phyloP scores from a whole-genome alignment of 768 basidiomycete genomes.

The Kwoniella bestiolae region DNA sequence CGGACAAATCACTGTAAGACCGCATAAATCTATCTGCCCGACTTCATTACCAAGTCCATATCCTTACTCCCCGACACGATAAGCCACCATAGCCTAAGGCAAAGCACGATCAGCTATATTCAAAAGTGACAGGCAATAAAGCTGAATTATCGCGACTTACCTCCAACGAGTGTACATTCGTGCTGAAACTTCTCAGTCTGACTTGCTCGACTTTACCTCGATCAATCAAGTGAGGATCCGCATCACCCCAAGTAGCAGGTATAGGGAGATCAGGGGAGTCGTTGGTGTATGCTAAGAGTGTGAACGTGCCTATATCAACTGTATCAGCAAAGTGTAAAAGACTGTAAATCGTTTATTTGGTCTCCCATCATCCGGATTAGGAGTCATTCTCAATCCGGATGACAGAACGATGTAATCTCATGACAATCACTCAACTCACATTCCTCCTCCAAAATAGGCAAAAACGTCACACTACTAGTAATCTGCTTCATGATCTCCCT shows the following conservation, averaged over 20 bases:
- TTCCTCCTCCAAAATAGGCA: slow-evolving; percentile 87
- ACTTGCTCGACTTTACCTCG: slow-evolving; percentile 74
- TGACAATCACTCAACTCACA: slow-evolving; percentile 55
- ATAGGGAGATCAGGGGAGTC: slow-evolving; percentile 79
- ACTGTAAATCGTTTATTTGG: no score
- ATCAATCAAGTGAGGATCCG: slow-evolving; percentile 88
- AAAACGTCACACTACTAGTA: slow-evolving; percentile 92
- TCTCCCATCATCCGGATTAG: slow-evolving; percentile 5
- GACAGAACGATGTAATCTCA: neutral
- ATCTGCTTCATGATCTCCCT: slow-evolving; percentile 98
- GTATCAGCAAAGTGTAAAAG: neutral
- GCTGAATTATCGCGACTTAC: slow-evolving; percentile 30
- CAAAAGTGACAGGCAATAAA: neutral
- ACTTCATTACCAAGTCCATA: neutral
- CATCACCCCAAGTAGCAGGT: slow-evolving; percentile 95
- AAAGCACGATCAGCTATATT: neutral
- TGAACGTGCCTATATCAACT: slow-evolving; percentile 70
- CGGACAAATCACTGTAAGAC: neutral
- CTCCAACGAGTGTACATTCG: slow-evolving; percentile 89
- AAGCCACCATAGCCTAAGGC: slow-evolving; percentile 91
- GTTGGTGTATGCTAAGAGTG: slow-evolving; percentile 91
- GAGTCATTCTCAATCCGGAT: neutral
- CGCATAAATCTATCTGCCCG: no score
- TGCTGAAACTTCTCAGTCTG: slow-evolving; percentile 93
- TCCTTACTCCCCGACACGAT: slow-evolving; percentile 79